Percentiles rank a stretch among this genome's conserved stretches.
These are phyloP conservation scores for Debaryomyces singareniensis DNA, from an alignment of 1,139 yeast genomes.

Conservation along the genomic window DNA sequence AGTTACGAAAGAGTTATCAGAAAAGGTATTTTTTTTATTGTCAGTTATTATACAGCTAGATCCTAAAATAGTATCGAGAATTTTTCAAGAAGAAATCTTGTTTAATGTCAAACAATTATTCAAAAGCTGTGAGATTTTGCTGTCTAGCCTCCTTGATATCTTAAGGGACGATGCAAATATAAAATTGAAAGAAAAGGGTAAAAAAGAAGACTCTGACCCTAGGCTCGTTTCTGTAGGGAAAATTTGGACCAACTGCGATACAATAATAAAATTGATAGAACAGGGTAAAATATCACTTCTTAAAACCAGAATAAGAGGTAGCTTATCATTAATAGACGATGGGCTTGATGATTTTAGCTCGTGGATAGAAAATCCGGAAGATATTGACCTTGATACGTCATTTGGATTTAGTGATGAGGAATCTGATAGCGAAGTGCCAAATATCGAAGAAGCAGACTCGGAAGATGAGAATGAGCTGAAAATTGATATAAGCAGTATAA, in stretches of 20 bases:
- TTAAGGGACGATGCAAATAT: slow-evolving; percentile 5
- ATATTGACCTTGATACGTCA: slow-evolving; percentile 31
- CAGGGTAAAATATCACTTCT: slow-evolving; percentile 49
- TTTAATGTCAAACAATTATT: slow-evolving; percentile 23
- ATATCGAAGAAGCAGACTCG: slow-evolving; percentile 16
- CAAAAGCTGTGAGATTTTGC: slow-evolving; percentile 19
- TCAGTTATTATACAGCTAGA: slow-evolving; percentile 42
- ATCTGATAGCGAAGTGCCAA: slow-evolving; percentile 16
- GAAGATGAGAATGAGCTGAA: slow-evolving; percentile 22
- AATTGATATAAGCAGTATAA: too few species aligned
- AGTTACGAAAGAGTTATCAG: slow-evolving; percentile 47
- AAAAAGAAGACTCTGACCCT: slow-evolving; percentile 17
- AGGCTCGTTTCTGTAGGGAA: slow-evolving; percentile 57
- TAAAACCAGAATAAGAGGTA: slow-evolving; percentile 36
- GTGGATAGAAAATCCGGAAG: slow-evolving; percentile 59
- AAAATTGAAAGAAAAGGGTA: background rate
- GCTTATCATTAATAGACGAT: slow-evolving; percentile 49
- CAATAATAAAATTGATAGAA: slow-evolving; percentile 28
- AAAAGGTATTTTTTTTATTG: slow-evolving; percentile 36
- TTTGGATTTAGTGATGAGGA: slow-evolving; percentile 30
- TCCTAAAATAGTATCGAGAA: slow-evolving; percentile 27
- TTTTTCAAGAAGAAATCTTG: slow-evolving; percentile 36
- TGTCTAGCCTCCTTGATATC: background rate
- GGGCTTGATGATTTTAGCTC: slow-evolving; percentile 59
- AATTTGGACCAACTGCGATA: slow-evolving; percentile 58